Evolutionary conservation across 2,329 filamentous ascomycete genomes (phyloP).

Genomic region (Curvularia eragrostidis): DNA sequence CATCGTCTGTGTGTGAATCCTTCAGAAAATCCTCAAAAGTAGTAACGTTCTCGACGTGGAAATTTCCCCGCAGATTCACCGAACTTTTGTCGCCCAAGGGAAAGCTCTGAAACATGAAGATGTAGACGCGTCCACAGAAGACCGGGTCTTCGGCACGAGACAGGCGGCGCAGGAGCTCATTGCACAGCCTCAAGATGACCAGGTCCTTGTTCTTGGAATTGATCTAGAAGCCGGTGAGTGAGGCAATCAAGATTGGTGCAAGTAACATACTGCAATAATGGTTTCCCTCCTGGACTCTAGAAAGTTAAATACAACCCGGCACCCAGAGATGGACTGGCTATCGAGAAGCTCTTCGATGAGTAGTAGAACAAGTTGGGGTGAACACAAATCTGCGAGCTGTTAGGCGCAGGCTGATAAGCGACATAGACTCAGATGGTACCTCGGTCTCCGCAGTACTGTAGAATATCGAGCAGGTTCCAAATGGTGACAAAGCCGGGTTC

Average conservation of each 20-base stretch:
- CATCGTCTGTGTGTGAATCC: conserved; percentile 48
- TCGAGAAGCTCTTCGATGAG: conserved; percentile 94
- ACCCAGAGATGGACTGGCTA: conserved; percentile 92
- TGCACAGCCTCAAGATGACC: conserved; percentile 91
- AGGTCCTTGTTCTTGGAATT: conserved; percentile 72
- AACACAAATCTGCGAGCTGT: conserved; percentile 60
- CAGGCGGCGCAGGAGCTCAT: conserved; percentile 88
- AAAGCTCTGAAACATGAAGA: conserved; percentile 98
- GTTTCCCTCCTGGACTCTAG: conserved; percentile 90
- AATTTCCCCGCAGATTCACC: conserved; percentile 94
- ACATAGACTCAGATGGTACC: conserved; percentile 60
- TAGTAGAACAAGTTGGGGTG: conserved; percentile 84
- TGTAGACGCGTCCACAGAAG: conserved; percentile 96
- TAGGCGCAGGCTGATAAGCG: background rate
- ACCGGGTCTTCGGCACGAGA: conserved; percentile 97
- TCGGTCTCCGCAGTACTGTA: conserved; percentile 86
- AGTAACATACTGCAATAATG: conserved; percentile 71
- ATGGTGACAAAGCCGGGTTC: conserved; percentile 79
- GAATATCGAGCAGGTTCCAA: conserved; percentile 92
- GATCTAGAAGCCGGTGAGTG: conserved; percentile 41
- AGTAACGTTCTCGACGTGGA: conserved; percentile 93
- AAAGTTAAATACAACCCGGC: conserved; percentile 90
- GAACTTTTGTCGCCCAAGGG: conserved; percentile 96
- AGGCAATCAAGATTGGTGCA: background rate
- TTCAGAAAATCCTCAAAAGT: conserved; percentile 70